These are phyloP conservation scores for Stagonosporopsis chrysanthemi DNA, from an alignment of 2,329 filamentous ascomycete species.

Conservation along the genomic window DNA sequence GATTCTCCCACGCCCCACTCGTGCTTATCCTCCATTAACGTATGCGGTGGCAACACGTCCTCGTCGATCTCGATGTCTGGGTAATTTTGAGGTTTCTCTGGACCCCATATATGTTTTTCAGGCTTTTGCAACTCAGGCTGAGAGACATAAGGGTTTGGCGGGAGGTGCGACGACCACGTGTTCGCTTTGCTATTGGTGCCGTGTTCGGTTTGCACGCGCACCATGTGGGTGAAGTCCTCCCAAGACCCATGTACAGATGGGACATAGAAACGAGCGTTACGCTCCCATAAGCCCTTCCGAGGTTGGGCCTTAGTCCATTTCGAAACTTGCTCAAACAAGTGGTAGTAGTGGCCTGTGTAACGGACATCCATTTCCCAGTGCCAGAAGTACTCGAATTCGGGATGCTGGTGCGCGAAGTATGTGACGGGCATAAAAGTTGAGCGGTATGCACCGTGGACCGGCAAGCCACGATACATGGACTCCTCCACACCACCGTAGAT, in stretches of 20 bases:
- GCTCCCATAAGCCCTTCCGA: constrained; percentile 78
- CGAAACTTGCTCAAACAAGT: constrained; percentile 73
- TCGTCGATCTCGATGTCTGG: constrained; percentile 61
- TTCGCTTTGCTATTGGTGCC: constrained; percentile 57
- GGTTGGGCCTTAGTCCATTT: constrained; percentile 73
- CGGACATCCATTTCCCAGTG: constrained; percentile 95
- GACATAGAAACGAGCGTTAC: constrained; percentile 78
- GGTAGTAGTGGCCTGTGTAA: constrained; percentile 89
- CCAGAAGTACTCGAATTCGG: constrained; percentile 91
- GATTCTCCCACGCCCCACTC: constrained; percentile 74
- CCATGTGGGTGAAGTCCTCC: constrained; percentile 73
- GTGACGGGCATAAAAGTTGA: constrained; percentile 94
- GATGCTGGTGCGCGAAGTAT: constrained; percentile 86
- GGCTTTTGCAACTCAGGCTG: constrained; percentile 49
- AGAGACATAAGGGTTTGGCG: constrained; percentile 53
- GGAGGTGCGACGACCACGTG: constrained; percentile 52
- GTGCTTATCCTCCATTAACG: constrained; percentile 63
- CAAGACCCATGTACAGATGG: constrained; percentile 73
- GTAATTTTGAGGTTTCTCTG: constrained; percentile 52
- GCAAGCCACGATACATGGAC: constrained; percentile 63
- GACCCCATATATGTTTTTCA: constrained; percentile 60
- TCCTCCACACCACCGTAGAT: constrained; percentile 61
- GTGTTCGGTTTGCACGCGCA: constrained; percentile 67
- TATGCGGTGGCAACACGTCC: constrained; percentile 62
- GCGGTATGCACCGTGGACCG: constrained; percentile 72